Evolutionary conservation across 305 asterid species (phyloP).

Genomic region (Solanum hybrid): DNA sequence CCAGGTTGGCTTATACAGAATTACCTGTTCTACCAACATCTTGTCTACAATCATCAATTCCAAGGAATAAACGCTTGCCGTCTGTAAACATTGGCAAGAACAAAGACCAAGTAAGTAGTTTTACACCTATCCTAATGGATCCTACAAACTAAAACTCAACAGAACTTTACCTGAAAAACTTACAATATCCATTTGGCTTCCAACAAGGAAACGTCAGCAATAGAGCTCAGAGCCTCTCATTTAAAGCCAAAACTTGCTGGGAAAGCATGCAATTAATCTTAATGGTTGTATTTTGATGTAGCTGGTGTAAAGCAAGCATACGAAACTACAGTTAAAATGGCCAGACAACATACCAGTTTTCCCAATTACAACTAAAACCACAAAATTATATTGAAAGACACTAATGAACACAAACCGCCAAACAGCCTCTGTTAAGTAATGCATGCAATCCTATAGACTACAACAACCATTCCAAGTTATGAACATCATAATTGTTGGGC

Average conservation of each 20-base stretch:
- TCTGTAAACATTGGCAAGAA: slow-evolving; percentile 24
- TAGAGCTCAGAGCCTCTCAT: too few relatives aligned
- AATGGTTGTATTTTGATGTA: too few relatives aligned
- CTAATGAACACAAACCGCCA: too few relatives aligned
- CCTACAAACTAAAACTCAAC: not conserved
- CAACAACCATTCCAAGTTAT: not conserved
- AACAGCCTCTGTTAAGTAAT: too few relatives aligned
- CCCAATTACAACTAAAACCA: too few relatives aligned
- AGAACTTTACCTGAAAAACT: not conserved
- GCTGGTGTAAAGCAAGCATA: too few relatives aligned
- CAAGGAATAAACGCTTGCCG: slow-evolving; percentile 58
- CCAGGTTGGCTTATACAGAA: not conserved
- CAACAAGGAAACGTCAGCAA: not conserved
- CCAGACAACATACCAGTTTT: too few relatives aligned
- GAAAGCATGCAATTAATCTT: too few relatives aligned
- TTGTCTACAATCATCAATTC: slow-evolving; percentile 62
- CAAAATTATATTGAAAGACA: too few relatives aligned
- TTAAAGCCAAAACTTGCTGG: too few relatives aligned
- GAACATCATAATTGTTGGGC: not conserved
- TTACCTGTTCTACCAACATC: slow-evolving; percentile 83
- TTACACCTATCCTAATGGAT: not conserved
- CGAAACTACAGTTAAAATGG: too few relatives aligned
- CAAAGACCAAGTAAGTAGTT: not conserved
- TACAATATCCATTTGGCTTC: not conserved
- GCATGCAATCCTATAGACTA: too few relatives aligned